Conservation (phyloP, 108 stramenopile genomes). For the Seminavis robusta region DNA sequence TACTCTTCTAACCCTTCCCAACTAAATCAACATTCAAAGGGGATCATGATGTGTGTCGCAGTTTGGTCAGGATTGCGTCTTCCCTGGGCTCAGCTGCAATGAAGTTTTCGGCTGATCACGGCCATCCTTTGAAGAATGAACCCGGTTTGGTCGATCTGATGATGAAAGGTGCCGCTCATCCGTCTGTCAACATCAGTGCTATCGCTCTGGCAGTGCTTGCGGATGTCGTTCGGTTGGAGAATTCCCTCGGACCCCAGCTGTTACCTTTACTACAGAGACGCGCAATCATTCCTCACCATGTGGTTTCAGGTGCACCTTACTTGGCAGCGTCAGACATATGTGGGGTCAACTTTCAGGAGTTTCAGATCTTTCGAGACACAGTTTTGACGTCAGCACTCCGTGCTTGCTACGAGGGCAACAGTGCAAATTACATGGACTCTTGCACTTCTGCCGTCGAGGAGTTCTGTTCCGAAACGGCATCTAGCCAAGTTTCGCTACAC, state of each 20-base stretch:
- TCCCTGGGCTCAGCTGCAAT: slow-evolving; percentile 13
- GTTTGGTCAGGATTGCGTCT: slow-evolving; percentile 19
- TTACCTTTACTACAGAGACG: slow-evolving; percentile 68
- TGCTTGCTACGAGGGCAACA: slow-evolving; percentile 46
- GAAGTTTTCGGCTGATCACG: background rate
- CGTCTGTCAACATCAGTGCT: slow-evolving; percentile 55
- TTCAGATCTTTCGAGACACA: slow-evolving; percentile 50
- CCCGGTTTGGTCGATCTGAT: slow-evolving; percentile 56
- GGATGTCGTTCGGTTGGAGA: slow-evolving; percentile 25
- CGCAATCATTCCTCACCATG: slow-evolving; percentile 64
- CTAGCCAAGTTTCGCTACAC: slow-evolving; percentile 54
- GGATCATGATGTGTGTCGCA: slow-evolving; percentile 25
- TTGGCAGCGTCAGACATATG: slow-evolving; percentile 19
- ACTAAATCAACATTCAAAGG: background rate
- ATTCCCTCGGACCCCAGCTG: slow-evolving; percentile 38
- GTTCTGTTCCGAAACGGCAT: slow-evolving; percentile 39
- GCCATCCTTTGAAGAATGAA: background rate
- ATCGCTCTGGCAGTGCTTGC: slow-evolving; percentile 54
- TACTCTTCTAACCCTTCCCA: background rate
- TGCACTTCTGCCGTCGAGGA: slow-evolving; percentile 75
- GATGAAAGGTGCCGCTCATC: slow-evolving; percentile 61
- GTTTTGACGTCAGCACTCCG: slow-evolving; percentile 45
- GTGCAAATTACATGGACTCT: slow-evolving; percentile 50
- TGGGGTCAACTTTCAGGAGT: slow-evolving; percentile 50
- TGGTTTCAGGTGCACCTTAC: slow-evolving; percentile 7